Conservation (phyloP, 192 early-diverging fungal genomes). For the Rhizophagus clarus region DNA sequence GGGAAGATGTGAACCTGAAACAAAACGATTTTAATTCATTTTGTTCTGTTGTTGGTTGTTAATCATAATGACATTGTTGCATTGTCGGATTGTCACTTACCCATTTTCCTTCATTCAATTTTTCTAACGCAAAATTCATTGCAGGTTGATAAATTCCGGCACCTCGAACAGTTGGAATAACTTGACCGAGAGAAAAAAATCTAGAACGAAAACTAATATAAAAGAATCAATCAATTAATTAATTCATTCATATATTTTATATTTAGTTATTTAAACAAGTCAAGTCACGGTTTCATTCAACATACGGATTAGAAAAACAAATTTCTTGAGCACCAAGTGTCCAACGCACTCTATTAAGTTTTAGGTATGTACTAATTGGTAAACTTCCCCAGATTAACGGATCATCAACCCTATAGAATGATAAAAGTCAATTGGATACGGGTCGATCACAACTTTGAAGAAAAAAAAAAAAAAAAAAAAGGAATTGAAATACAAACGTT, state of each 20-base stretch:
- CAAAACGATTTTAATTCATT: not conserved
- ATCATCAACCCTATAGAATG: slow-evolving; percentile 58
- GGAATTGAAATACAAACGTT: slow-evolving; percentile 40
- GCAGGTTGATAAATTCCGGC: slow-evolving; percentile 84
- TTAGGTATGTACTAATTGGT: slow-evolving; percentile 55
- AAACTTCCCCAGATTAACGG: slow-evolving; percentile 76
- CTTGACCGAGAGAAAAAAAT: slow-evolving; percentile 81
- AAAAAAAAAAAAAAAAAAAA: not conserved
- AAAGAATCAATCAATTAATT: too few species aligned
- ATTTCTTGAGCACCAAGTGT: slow-evolving; percentile 87
- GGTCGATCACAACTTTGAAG: not conserved
- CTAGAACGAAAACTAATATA: slow-evolving; percentile 45
- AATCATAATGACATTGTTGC: too few species aligned
- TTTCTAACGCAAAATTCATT: slow-evolving; percentile 74
- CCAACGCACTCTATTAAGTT: slow-evolving; percentile 67
- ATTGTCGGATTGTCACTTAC: slow-evolving; percentile 16
- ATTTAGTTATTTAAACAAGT: too few species aligned
- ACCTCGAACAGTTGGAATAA: slow-evolving; percentile 82
- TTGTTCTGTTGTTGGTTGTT: too few species aligned
- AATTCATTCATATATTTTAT: too few species aligned
- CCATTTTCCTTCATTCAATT: slow-evolving; percentile 72
- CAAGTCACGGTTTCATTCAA: not conserved
- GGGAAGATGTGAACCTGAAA: slow-evolving; percentile 81
- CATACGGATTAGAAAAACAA: slow-evolving; percentile 74
- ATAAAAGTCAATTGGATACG: not conserved